Conservation (phyloP, 1,284 basidiomycete species). For the Cryptococcus sp. region DNA sequence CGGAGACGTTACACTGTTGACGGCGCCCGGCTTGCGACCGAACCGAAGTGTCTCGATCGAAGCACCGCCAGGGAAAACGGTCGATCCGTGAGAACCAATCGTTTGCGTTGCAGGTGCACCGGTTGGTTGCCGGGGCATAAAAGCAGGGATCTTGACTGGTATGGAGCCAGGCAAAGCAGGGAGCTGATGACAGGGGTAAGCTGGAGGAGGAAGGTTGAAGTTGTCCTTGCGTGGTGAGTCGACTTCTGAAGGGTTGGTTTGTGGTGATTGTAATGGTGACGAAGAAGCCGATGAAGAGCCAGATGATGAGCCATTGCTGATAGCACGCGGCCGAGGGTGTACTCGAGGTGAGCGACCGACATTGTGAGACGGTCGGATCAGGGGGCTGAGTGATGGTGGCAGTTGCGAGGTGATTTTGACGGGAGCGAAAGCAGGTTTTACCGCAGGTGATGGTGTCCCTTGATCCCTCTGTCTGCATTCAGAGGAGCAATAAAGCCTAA, state of each 20-base stretch:
- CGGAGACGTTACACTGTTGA: slow-evolving; percentile 47
- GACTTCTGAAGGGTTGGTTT: slow-evolving; percentile 35
- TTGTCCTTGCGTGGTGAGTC: slow-evolving; percentile 46
- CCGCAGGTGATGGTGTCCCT: slow-evolving; percentile 33
- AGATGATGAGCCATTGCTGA: slow-evolving; percentile 27
- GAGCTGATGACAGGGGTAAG: slow-evolving; percentile 33
- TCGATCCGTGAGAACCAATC: slow-evolving; percentile 21
- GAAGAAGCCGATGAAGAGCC: slow-evolving; percentile 40
- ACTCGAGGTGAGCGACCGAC: slow-evolving; percentile 40
- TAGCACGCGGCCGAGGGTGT: slow-evolving; percentile 14
- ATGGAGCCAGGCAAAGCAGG: slow-evolving; percentile 29
- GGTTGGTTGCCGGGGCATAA: slow-evolving; percentile 15
- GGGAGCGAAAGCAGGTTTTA: slow-evolving; percentile 19
- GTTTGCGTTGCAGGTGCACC: slow-evolving; percentile 15
- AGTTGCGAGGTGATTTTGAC: slow-evolving; percentile 43
- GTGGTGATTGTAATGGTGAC: slow-evolving; percentile 48
- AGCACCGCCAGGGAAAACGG: slow-evolving; percentile 28
- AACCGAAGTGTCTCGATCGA: slow-evolving; percentile 50
- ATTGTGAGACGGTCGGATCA: slow-evolving; percentile 32
- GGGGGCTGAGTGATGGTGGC: slow-evolving; percentile 38
- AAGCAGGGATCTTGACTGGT: slow-evolving; percentile 45
- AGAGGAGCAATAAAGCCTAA: slow-evolving; percentile 49
- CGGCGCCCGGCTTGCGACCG: slow-evolving; percentile 44
- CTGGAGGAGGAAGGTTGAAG: slow-evolving; percentile 47
- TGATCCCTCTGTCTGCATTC: slow-evolving; percentile 46